Base-by-base conservation (phyloP, 805 yeast species). In the Teunomyces cretensis region DNA sequence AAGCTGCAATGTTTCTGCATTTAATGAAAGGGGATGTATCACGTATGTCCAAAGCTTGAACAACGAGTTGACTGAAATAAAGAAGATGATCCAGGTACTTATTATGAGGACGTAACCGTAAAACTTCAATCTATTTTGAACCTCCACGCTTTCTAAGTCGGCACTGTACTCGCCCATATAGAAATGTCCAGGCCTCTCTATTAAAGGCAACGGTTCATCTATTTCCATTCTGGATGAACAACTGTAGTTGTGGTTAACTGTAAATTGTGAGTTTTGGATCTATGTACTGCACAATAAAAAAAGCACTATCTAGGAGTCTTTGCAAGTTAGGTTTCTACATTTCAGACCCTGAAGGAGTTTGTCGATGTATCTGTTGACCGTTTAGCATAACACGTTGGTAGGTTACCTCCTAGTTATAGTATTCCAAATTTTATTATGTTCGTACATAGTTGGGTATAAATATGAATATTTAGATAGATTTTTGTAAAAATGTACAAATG, bases 21-120 rank as follows among this genome's bases (percentile, higher is more conserved):
- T 49, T 11, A 15, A 15, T 9, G 58, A 39, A 32, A 69, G 49
- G 6, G 75, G 75, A 22, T 45, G 41, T 5, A 71, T 61, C 11
- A 69, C 54, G 50, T 49, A 65, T 26, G 44, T 49, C 76, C 76
- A 71, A 36, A 65, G 30, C 45, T 52, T 46, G 49, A 71, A 68
- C n/a, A 71, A 47, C 13, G 72, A 49, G 49, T 67, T 68, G 17
- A 67, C 43, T 3, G 75, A 56, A 2, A 70, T 52, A 16, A 61
- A 32, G 46, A 68, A 70, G 8, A 68, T 42, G 0, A 60, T 6
- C 72, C 73, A 70, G 6, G 68, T 58, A 3, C 52, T 55, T 2
- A 53, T 39, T 1, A 70, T 39, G 6, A 70, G 46, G n/a, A 52
- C 42, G 44, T 62, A 62, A 1, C 76, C 74, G 41, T 60, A 63